Conservation (phyloP, 2,329 filamentous ascomycete species). For the Botrytis tulipae region DNA sequence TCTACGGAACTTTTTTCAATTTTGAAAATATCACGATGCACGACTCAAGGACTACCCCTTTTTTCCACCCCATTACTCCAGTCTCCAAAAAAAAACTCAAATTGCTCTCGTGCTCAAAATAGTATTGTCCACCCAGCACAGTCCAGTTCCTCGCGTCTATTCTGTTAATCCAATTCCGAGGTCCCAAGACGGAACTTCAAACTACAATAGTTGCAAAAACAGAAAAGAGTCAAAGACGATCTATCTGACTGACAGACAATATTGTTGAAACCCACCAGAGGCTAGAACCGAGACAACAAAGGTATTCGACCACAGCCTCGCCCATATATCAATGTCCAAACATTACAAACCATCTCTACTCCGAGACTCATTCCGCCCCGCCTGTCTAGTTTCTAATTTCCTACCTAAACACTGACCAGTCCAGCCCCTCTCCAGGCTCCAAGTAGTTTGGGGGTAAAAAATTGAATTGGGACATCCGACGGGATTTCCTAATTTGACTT, state of each 20-base stretch:
- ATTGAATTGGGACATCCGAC: conserved; percentile 3
- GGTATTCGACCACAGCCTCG: conserved; percentile 19
- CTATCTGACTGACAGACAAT: conserved; percentile 1
- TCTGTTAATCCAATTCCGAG: background rate
- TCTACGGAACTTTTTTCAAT: background rate
- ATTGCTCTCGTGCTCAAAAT: background rate
- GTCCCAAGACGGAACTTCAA: background rate
- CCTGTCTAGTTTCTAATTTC: background rate
- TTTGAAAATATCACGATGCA: background rate
- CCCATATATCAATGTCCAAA: conserved; percentile 17
- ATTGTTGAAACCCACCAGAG: conserved; percentile 13
- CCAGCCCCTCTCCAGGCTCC: background rate
- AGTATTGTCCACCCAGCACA: background rate
- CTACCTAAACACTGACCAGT: background rate
- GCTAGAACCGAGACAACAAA: conserved; percentile 10
- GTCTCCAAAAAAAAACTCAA: background rate
- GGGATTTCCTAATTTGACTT: background rate
- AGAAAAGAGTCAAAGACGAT: background rate
- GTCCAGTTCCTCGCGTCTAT: background rate
- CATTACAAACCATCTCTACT: conserved; percentile 8
- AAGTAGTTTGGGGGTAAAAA: background rate
- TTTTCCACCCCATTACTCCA: background rate
- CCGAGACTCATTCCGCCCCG: conserved; percentile 8
- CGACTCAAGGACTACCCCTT: conserved; percentile 8
- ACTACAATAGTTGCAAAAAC: background rate